Base-by-base conservation (phyloP, 2,329 filamentous ascomycete species). In the Fusarium sublunatum region DNA sequence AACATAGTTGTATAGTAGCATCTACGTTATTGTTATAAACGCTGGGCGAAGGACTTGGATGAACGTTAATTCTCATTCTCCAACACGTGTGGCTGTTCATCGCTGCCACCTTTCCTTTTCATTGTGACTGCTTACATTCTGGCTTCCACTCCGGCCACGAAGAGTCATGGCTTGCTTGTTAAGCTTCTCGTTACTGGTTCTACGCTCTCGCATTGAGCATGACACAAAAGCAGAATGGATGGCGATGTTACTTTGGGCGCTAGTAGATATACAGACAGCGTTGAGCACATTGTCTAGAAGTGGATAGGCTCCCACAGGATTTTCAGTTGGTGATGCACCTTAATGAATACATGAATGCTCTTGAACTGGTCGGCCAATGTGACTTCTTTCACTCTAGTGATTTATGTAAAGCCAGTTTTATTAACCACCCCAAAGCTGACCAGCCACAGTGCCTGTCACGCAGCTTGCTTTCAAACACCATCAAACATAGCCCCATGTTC, bases 321-420 rank as follows among this genome's bases (percentile, higher is more conserved):
- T 63, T 57, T 57, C 60, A 67, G 65, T 67, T 57, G 63, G 50
- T 52, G 53, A 67, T 68, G 59, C 68, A 67, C 58, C 53, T 66
- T 71, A 71, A 71, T 70, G 69, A 71, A 71, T 70, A 70, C 53
- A 71, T 66, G 69, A 71, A 64, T 56, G 53, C 43, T 67, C 53
- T 61, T 45, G 51, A 41, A 28, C 13, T 15, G 39, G 6, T 8
- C 8, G 25, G 11, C 39, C 8, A 28, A 3, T 2, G 6, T 6
- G 13, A 8, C 13, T 41, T 41, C 10, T 7, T 28, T 10, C 25
- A 10, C 8, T 6, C n/a, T 4, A n/a, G 7, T 29, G 39, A 28
- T 41, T 6, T 28, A 5, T 41, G 25, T n/a, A 11, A 2, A 12
- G 29, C 6, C 12, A 8, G 9, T 41, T 12, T 28, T 10, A 25